Evolutionary conservation across 208 protist species (phyloP).

Genomic region (Blechomonas ayalai): DNA sequence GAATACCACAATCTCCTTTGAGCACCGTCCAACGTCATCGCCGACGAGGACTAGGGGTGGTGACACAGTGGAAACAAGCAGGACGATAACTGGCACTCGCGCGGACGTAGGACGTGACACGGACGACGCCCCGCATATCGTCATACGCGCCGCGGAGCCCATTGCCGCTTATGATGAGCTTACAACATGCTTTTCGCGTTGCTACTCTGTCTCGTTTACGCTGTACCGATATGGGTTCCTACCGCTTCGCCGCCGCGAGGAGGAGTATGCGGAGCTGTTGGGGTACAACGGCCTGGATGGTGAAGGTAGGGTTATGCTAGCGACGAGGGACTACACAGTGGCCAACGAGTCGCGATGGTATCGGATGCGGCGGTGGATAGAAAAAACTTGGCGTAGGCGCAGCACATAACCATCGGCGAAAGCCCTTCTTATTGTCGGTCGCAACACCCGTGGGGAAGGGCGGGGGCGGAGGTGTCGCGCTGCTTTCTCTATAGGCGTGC

Average conservation of each 20-base stretch:
- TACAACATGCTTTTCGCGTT: slow-evolving; percentile 31
- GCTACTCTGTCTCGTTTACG: slow-evolving; percentile 61
- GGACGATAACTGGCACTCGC: neutral
- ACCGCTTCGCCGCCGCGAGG: slow-evolving; percentile 24
- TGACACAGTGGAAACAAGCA: neutral
- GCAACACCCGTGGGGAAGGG: neutral
- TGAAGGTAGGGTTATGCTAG: neutral
- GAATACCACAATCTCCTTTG: slow-evolving; percentile 23
- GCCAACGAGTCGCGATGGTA: slow-evolving; percentile 2
- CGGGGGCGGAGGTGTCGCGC: neutral
- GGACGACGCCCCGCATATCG: slow-evolving; percentile 10
- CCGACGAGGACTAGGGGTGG: neutral
- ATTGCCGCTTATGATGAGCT: slow-evolving; percentile 49
- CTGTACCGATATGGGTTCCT: slow-evolving; percentile 63
- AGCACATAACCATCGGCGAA: slow-evolving; percentile 4
- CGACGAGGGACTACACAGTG: neutral
- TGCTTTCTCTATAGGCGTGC: slow-evolving; percentile 1
- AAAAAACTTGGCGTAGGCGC: slow-evolving; percentile 9
- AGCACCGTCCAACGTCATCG: neutral
- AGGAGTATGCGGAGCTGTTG: slow-evolving; percentile 18
- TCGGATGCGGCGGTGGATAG: neutral
- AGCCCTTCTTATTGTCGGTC: neutral
- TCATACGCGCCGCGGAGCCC: slow-evolving; percentile 20
- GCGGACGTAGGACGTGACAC: neutral
- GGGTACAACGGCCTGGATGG: too few relatives aligned